A percentile compares a stretch with the other conserved stretches of the same genome.
Evolutionary conservation across 106 monocot species (phyloP).

Genomic region (Amphibolis antarctica): DNA sequence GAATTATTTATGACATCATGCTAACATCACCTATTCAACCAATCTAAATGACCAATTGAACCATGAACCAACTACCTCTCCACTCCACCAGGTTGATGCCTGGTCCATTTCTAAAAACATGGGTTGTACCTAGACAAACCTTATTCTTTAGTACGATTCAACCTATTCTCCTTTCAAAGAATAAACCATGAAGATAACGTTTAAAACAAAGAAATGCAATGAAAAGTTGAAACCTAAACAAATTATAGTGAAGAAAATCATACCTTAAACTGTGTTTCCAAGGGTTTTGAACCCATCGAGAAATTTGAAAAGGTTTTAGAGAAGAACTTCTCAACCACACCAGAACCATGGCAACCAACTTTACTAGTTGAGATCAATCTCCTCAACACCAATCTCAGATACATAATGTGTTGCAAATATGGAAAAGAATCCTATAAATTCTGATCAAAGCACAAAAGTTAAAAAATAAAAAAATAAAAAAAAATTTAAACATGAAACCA

Average conservation of each 20-base stretch:
- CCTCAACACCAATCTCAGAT: conserved; percentile 1
- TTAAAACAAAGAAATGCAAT: not conserved
- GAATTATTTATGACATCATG: no score
- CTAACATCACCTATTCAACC: no score
- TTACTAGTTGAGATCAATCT: not conserved
- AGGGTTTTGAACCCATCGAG: not conserved
- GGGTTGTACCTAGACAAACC: no score
- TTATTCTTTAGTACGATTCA: no score
- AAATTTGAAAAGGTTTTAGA: not conserved
- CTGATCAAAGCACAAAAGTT: no score
- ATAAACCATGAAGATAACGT: not conserved
- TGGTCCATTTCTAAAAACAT: no score
- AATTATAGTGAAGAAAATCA: conserved; percentile 4
- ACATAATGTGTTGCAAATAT: not conserved
- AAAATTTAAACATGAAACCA: no score
- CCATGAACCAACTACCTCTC: no score
- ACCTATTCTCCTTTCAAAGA: not conserved
- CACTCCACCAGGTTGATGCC: no score
- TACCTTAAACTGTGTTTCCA: not conserved
- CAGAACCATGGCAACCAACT: not conserved
- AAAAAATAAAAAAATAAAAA: no score
- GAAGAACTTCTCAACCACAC: not conserved
- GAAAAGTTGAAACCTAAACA: not conserved
- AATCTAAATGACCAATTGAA: no score
- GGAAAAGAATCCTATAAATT: no score